Base-by-base conservation (phyloP, 768 basidiomycete species). In the Mycena latifolia region DNA sequence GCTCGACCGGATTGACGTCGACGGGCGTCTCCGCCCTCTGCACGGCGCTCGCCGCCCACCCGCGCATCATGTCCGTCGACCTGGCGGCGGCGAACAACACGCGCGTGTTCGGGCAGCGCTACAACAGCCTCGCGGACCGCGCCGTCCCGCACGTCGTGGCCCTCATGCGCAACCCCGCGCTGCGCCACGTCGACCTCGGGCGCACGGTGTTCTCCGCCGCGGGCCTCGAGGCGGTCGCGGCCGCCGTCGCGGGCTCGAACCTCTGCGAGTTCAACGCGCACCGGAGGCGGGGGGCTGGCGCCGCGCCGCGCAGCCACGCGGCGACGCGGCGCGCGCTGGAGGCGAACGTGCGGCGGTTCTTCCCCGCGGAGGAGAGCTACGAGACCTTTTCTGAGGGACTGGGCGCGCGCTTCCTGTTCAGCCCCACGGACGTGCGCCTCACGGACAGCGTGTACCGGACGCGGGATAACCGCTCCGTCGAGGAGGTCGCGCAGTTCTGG, bases 391-490 rank as follows among this genome's bases (percentile, higher is more conserved):
- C 45, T 20, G 54, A 67, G 7, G 61, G 65, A 4, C 45, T 66
- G 39, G 24, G 12, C 22, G 65, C 46, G 27, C 48, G 69, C 12
- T 67, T 67, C 20, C 33, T 70, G 18, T 67, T 43, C 22, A 67
- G 57, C 55, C 58, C 65, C 3, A 24, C 31, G 53, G 65, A 70
- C 45, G 69, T 70, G 52, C 64, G 69, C 9, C 54, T 63, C 15
- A 63, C 67, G n/a, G 65, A 70, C 27, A 67, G 65, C 20, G 69
- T 70, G 7, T 70, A 70, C 29, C 69, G 69, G n/a, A 70, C 61
- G 56, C 24, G 69, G 47, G 69, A 70, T 33, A 50, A 57, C 24
- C 55, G 61, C 33, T 22, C 37, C 20, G 27, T 39, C 20, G 58
- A 62, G 47, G 43, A 51, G 46, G 46, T 43, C 8, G 47, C 31